Base-by-base conservation (phyloP, 2,329 filamentous ascomycete genomes). In the Sclerotiophoma versabilis region DNA sequence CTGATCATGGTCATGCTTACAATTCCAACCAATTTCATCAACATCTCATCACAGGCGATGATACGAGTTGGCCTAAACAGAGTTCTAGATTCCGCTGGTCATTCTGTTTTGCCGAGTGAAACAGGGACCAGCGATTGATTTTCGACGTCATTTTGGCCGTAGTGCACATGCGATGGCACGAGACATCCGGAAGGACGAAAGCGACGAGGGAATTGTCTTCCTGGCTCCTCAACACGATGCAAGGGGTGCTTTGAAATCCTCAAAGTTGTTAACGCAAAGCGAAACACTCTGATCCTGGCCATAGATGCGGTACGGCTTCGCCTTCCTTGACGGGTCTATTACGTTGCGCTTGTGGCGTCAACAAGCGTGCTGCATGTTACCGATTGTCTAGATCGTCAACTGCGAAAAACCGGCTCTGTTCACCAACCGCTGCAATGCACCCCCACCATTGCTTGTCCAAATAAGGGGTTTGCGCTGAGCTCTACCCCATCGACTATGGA, bases 301-400 rank as follows among this genome's bases (percentile, higher is more conserved):
- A 27, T 14, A 33, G 27, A 27, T 39, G 14, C 20, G 22, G 34
- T 20, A 32, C 5, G 27, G 22, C 32, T 36, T 30, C 29, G 26
- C 33, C 32, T 27, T 45, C 17, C 22, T 30, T 15, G 11, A 52
- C 37, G 33, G 20, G 36, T 7, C 25, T 39, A 32, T 23, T 29
- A 45, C 51, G 38, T 23, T 29, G 51, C 51, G 45, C 39, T 54
- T 54, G 51, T 49, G 51, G 51, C 51, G 51, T 45, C 29, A 32
- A 41, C 38, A 54, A 54, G 50, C 50, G 43, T 38, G 50, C 50
- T 38, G 44, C 32, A 43, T 38, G 25, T 39, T 54, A 44, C 45
- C 32, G 22, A 25, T 43, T 27, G 10, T 39, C 44, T 15, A 47
- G 27, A 43, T 39, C 30, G n/a, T 32, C 27, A 23, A 45, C 33